Evolutionary conservation across 2,329 filamentous ascomycete species (phyloP).

Genomic region (Fusarium multiceps): DNA sequence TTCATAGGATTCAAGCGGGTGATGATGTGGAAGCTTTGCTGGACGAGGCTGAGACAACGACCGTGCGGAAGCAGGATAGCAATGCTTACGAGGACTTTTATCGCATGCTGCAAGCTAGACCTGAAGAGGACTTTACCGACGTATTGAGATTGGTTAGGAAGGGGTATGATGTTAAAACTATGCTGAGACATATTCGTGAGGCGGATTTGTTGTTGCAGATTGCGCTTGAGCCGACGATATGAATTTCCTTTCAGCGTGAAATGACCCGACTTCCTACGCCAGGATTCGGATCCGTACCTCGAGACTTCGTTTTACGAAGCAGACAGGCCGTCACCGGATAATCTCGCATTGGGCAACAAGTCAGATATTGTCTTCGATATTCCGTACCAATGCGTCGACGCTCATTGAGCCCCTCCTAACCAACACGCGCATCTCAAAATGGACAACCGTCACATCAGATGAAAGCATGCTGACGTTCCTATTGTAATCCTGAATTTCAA

Average conservation of each 20-base stretch:
- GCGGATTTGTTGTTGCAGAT: not conserved
- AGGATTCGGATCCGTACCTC: not conserved
- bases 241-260: not conserved
- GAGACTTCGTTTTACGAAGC: not conserved
- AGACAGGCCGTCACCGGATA: not conserved
- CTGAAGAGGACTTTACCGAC: not conserved
- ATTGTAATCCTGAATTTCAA: not conserved
- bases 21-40: not conserved
- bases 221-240: not conserved
- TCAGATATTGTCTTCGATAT: not conserved
- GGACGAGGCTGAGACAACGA: not conserved
- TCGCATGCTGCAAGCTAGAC: not conserved
- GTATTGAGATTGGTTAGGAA: not conserved
- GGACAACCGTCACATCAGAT: not conserved
- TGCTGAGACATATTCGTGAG: not conserved
- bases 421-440: rapidly evolving
- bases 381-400: not conserved
- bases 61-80: not conserved
- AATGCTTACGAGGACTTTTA: not conserved
- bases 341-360: not conserved
- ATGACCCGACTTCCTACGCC: not conserved
- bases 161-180: not conserved
- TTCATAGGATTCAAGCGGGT: not conserved
- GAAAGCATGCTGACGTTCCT: too few relatives aligned
- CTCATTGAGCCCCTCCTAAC: not conserved